phyloP scores from a whole-genome alignment of 257 asterid genomes.

The Nicotiana knightiana region DNA sequence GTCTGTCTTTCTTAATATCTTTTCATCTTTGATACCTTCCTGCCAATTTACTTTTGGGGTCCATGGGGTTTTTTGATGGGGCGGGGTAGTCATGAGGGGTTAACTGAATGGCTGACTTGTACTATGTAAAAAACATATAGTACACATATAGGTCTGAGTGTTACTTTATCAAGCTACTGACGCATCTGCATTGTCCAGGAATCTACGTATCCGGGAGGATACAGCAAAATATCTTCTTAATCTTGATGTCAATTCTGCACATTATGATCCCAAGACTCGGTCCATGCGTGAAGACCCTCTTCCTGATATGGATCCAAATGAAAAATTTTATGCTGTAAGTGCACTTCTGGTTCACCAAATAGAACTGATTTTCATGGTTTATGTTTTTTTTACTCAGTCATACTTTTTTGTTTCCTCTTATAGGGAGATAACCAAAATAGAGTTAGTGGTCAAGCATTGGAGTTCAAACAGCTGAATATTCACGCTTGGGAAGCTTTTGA shows the following conservation, averaged over 20 bases:
- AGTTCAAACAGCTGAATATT: conserved; percentile 87
- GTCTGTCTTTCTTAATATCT: conserved; percentile 23
- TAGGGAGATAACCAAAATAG: conserved; percentile 90
- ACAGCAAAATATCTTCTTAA: conserved; percentile 96
- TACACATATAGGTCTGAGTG: not conserved
- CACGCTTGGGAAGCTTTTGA: conserved; percentile 99
- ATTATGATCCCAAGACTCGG: conserved; percentile 95
- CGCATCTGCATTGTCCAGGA: conserved; percentile 36
- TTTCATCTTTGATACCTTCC: not conserved
- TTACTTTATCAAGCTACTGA: not conserved
- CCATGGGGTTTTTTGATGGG: not conserved
- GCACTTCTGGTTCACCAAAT: not conserved
- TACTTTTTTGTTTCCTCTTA: not conserved
- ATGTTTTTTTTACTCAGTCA: not conserved
- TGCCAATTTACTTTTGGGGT: not conserved
- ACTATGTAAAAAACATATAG: not conserved
- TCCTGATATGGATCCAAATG: conserved; percentile 95
- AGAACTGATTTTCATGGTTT: not conserved
- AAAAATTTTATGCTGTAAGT: conserved; percentile 83
- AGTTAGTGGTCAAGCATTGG: conserved; percentile 93
- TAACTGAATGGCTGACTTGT: not conserved
- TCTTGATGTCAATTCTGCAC: conserved; percentile 88
- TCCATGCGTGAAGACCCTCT: conserved; percentile 99
- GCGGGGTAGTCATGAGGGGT: not conserved
- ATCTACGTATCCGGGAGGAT: conserved; percentile 92